phyloP scores from a whole-genome alignment of 2,329 filamentous ascomycete genomes.

The Colletotrichum sp. region DNA sequence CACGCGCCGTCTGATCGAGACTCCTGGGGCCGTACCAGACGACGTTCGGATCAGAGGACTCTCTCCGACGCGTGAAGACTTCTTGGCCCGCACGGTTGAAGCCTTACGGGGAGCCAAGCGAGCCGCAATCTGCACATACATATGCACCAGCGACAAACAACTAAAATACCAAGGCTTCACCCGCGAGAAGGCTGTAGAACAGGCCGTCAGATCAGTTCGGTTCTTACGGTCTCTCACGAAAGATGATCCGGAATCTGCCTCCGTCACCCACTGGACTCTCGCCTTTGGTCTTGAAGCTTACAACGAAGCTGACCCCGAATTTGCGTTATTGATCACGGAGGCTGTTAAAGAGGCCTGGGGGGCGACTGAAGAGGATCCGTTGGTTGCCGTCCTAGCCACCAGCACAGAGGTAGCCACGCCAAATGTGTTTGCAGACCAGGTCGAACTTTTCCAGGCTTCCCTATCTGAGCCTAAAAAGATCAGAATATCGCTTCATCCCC shows the following conservation, averaged over 20 bases:
- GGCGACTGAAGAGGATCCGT: neutral
- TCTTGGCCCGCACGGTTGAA: neutral
- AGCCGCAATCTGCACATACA: neutral
- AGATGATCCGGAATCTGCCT: neutral
- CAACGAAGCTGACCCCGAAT: neutral
- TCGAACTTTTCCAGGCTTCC: neutral
- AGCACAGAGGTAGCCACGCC: neutral
- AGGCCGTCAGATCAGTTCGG: neutral
- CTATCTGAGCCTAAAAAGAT: neutral
- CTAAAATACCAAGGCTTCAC: neutral
- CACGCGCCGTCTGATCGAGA: neutral
- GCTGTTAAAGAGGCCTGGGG: slow-evolving; percentile 5
- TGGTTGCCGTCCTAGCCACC: neutral
- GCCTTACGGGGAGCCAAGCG: neutral
- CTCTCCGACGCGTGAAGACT: neutral
- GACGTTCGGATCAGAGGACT: neutral
- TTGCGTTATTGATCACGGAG: neutral
- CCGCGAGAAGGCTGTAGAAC: neutral
- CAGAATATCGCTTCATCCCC: neutral
- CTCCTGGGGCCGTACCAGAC: neutral
- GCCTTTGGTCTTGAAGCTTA: neutral
- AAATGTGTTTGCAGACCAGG: slow-evolving; percentile 1
- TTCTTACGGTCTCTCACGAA: neutral
- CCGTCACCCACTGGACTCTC: neutral
- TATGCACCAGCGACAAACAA: slow-evolving; percentile 5